A percentile compares a stretch with the other conserved stretches of the same genome.
phyloP scores from a whole-genome alignment of 2,329 filamentous ascomycete species.

The Plectosphaerella cucumerina region DNA sequence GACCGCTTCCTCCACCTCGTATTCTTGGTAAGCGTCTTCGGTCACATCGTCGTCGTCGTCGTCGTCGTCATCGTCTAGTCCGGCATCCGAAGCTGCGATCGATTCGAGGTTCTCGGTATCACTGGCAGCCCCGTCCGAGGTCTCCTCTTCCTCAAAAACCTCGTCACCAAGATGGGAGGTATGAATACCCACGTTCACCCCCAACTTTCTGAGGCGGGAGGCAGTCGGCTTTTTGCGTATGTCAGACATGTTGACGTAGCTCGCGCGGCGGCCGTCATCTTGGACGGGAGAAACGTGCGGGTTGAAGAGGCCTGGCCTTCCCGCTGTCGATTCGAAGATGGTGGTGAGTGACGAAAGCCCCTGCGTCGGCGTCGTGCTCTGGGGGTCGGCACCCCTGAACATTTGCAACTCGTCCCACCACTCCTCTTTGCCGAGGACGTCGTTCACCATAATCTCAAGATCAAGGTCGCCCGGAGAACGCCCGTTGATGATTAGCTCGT shows the following conservation, averaged over 20 bases:
- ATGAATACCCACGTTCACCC: conserved; percentile 68
- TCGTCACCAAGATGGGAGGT: conserved; percentile 67
- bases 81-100: conserved; percentile 27
- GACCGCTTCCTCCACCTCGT: conserved; percentile 12
- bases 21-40: conserved; percentile 18
- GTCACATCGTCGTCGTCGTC: conserved; percentile 24
- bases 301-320: conserved; percentile 38
- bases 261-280: conserved; percentile 30
- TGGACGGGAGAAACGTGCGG: conserved; percentile 28
- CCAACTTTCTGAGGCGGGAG: conserved; percentile 47
- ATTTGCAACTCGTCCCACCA: conserved; percentile 79
- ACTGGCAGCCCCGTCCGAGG: conserved; percentile 16
- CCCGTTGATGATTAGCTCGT: conserved; percentile 76
- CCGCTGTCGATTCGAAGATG: conserved; percentile 38
- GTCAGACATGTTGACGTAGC: conserved; percentile 56
- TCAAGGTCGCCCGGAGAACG: conserved; percentile 46
- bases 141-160: conserved; percentile 45
- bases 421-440: conserved; percentile 63
- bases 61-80: conserved; percentile 28
- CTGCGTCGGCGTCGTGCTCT: conserved; percentile 33
- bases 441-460: conserved; percentile 50
- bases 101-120: conserved; percentile 6
- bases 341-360: conserved; percentile 38
- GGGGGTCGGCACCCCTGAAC: conserved; percentile 35
- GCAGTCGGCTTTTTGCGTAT: conserved; percentile 58